phyloP scores from a whole-genome alignment of 306 rosid species.

The Castanospermum australe region DNA sequence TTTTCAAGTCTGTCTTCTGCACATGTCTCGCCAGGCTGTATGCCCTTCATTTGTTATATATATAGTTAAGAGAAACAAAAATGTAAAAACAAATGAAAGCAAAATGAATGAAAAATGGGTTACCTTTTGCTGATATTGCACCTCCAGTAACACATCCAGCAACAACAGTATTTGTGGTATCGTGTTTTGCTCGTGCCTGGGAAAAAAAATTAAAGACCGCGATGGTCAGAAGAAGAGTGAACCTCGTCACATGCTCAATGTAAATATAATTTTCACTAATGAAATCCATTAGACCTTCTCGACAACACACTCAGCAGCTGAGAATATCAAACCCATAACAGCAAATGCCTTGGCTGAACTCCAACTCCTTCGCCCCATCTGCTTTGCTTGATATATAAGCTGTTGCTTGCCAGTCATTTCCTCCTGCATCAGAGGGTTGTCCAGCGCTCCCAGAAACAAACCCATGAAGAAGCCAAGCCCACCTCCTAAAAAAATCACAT shows the following conservation, averaged over 20 bases:
- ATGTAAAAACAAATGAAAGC: background rate
- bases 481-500: conserved; percentile 64
- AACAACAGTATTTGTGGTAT: conserved; percentile 73
- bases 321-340: conserved; percentile 88
- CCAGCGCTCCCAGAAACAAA: conserved; percentile 79
- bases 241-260: background rate
- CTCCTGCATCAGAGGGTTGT: conserved; percentile 71
- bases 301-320: conserved; percentile 93
- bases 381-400: conserved; percentile 74
- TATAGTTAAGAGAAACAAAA: background rate
- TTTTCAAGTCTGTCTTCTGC: background rate
- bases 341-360: conserved; percentile 93
- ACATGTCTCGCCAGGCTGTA: background rate
- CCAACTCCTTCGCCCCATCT: conserved; percentile 93
- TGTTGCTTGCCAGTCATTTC: conserved; percentile 82
- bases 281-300: conserved; percentile 61
- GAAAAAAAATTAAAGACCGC: conserved; percentile 8
- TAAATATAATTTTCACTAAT: conserved; percentile 16
- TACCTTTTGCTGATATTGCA: conserved; percentile 87
- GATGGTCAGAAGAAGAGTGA: conserved; percentile 8
- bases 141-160: conserved; percentile 96
- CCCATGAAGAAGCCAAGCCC: conserved; percentile 94
- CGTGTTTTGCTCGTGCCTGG: conserved; percentile 91
- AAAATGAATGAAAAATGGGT: background rate
- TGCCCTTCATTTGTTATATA: conserved; percentile 9